Conservation (phyloP, 345 rosid genomes). For the Nephelium lappaceum region DNA sequence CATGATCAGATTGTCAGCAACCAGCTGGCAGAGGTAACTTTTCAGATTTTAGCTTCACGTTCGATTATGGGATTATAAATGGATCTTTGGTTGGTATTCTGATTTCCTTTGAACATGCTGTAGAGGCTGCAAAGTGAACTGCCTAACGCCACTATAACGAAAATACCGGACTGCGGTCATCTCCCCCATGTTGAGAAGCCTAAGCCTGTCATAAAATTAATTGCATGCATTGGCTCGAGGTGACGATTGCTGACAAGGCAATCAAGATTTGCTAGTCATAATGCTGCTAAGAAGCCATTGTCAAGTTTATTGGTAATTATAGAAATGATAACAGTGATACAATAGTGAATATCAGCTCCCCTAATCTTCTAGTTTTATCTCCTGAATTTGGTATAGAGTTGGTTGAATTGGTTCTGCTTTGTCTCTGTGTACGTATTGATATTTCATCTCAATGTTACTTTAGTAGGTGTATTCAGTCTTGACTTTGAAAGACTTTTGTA, state of each 20-base stretch:
- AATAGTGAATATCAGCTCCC: background rate
- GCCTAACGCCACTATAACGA: slow-evolving; percentile 49
- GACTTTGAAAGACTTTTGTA: no score
- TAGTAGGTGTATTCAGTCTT: no score
- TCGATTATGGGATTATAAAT: background rate
- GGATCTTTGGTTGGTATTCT: background rate
- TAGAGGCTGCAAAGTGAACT: slow-evolving; percentile 71
- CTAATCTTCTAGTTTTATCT: no score
- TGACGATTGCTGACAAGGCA: slow-evolving; percentile 4
- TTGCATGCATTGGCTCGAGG: slow-evolving; percentile 45
- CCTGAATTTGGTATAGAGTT: no score
- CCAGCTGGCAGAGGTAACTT: slow-evolving; percentile 62
- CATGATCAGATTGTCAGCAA: slow-evolving; percentile 70
- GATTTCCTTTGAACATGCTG: slow-evolving; percentile 17
- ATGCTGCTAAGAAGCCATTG: background rate
- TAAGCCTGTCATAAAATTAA: slow-evolving; percentile 48
- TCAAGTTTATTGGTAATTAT: background rate
- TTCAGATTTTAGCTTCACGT: background rate
- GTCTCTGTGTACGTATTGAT: no score
- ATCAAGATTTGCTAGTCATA: background rate
- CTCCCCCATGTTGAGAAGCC: slow-evolving; percentile 86
- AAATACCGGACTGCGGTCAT: slow-evolving; percentile 63
- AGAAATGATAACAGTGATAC: background rate
- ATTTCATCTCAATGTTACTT: no score
- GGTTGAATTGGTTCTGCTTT: no score